Evolutionary conservation across 2,329 filamentous ascomycete genomes (phyloP).

Genomic region (Cordyceps tenuipes): DNA sequence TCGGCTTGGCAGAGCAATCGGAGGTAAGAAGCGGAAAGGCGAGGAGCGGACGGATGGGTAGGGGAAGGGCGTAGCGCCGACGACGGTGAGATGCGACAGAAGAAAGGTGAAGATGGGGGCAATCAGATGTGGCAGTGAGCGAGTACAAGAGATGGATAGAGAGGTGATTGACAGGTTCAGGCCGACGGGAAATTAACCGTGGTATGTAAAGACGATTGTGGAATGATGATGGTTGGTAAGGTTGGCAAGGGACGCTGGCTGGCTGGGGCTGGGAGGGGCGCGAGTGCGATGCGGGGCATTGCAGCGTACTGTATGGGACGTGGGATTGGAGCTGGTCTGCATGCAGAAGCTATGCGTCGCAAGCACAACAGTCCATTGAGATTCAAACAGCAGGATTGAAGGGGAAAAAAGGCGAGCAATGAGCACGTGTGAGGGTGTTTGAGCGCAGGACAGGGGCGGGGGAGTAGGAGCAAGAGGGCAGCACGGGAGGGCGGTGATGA

Average conservation of each 20-base stretch:
- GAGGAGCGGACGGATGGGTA: not conserved
- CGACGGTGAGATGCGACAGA: not conserved
- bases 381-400: not conserved
- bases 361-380: conserved; percentile 5
- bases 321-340: conserved; percentile 7
- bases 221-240: conserved; percentile 11
- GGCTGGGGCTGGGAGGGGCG: conserved; percentile 12
- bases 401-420: not conserved
- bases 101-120: not conserved
- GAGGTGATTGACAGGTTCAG: not conserved
- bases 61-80: not conserved
- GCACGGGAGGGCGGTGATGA: conserved; percentile 7
- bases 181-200: not conserved
- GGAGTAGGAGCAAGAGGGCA: not conserved
- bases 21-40: not conserved
- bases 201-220: conserved; percentile 7
- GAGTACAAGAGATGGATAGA: not conserved
- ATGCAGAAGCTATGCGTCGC: conserved; percentile 5
- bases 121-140: not conserved
- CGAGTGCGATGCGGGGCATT: conserved; percentile 12
- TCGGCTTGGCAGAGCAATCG: not conserved
- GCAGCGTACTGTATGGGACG: conserved; percentile 9
- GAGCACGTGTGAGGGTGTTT: not conserved
- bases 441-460: not conserved
- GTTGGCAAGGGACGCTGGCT: not conserved